Evolutionary conservation across 2,329 filamentous ascomycete species (phyloP), one percentile per base, ranked within the genome.

Genomic region (Xylaria sp.): DNA sequence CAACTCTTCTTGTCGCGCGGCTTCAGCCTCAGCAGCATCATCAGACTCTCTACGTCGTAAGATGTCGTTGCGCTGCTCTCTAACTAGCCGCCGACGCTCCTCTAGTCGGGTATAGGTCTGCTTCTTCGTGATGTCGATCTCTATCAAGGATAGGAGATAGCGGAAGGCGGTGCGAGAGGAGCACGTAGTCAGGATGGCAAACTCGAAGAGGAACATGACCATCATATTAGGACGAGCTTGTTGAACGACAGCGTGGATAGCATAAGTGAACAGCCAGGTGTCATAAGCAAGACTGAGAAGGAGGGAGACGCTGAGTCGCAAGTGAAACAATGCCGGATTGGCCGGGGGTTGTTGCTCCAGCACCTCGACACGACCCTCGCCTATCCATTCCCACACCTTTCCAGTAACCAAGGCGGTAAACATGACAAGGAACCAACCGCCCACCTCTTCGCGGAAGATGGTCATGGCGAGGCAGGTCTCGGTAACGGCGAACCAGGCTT

Each of bases 181-280:
- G 58, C 90, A 90, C 10, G 96, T 90, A 2, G 89, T 86, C 67
- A 98, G 82, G 49, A 99, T 90, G 42, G 95, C 94, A 76, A 98
- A 98, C 79, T 99, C 96, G 74, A 99, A 99, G 5, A 96, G 89
- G 76, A 99, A 99, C 94, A 99, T 98, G 69, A 99, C 94, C 94
- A 98, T 99, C 92, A 99, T 98, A 66, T 96, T 96, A 0, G 95
- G 94, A n/a, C 92, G 87, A 1, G 95, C 93, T 77, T 96, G 90
- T 65, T 92, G 89, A 56, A 97, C 89, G 36, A 98, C 94, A 0
- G 91, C 93, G 31, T 89, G 87, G 68, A 97, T 85, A 65, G 92
- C 90, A 78, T 97, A 97, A 55, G 86, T 86, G 71, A 97, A 88
- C 81, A 99, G 89, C 77, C 86, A 90, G 27, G 89, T 78, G 76